These are phyloP conservation scores for Coleophoma cylindrospora DNA, from an alignment of 2,329 filamentous ascomycete genomes.

Conservation along the genomic window DNA sequence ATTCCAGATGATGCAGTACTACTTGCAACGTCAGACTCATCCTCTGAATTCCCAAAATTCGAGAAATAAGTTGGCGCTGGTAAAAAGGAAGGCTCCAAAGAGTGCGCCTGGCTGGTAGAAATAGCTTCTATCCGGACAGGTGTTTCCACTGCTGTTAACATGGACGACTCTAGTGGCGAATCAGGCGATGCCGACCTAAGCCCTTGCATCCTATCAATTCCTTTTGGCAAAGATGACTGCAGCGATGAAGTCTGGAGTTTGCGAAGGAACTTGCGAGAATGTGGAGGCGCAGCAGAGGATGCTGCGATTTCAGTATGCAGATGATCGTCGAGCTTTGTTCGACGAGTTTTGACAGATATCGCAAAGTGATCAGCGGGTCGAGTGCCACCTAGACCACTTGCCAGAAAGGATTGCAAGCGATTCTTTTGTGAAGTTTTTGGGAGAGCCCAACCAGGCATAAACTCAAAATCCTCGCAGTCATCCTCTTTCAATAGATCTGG, in stretches of 20 bases:
- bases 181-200: not conserved
- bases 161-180: not conserved
- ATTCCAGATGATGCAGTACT: not conserved
- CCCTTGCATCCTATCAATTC: too few relatives aligned
- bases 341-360: slow-evolving; percentile 39
- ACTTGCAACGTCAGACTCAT: slow-evolving; percentile 7
- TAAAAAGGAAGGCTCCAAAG: slow-evolving; percentile 13
- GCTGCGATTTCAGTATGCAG: slow-evolving; percentile 5
- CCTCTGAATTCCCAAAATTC: slow-evolving; percentile 5
- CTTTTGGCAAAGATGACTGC: not conserved
- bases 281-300: slow-evolving; percentile 8
- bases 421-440: slow-evolving; percentile 3
- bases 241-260: not conserved
- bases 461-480: slow-evolving; percentile 20
- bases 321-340: slow-evolving; percentile 7
- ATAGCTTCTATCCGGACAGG: slow-evolving; percentile 15
- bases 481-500: slow-evolving; percentile 16
- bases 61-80: slow-evolving; percentile 15
- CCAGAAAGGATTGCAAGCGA: slow-evolving; percentile 38
- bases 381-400: slow-evolving; percentile 54
- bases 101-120: slow-evolving; percentile 2
- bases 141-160: not conserved
- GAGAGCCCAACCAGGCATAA: slow-evolving; percentile 28
- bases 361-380: slow-evolving; percentile 61
- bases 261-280: slow-evolving; percentile 12